Evolutionary conservation across 768 basidiomycete species (phyloP).

Genomic region (Suillus lakei): DNA sequence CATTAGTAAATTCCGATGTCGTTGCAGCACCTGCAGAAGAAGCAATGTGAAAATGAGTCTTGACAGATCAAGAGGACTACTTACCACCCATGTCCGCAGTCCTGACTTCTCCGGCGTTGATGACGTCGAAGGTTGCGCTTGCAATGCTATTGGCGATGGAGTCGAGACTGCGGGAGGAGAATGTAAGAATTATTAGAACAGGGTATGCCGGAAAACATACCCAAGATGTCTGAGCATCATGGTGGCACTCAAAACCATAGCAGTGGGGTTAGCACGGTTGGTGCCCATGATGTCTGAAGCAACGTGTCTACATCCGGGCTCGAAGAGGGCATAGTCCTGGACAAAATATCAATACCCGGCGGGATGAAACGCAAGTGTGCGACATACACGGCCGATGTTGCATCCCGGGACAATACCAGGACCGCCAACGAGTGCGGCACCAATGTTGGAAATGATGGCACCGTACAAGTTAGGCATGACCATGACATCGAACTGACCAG

Average conservation of each 20-base stretch:
- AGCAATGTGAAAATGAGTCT: constrained; percentile 13
- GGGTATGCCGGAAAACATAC: constrained; percentile 45
- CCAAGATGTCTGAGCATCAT: constrained; percentile 98
- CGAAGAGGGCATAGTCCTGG: constrained; percentile 96
- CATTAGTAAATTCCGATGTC: constrained; percentile 94
- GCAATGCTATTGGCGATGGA: constrained; percentile 93
- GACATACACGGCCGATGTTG: constrained; percentile 88
- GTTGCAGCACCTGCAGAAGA: constrained; percentile 70
- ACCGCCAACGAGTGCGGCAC: constrained; percentile 97
- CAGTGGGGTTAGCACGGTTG: constrained; percentile 95
- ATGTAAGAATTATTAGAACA: constrained; percentile 19
- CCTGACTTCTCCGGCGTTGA: constrained; percentile 84
- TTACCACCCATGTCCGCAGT: constrained; percentile 96
- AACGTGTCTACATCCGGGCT: constrained; percentile 97
- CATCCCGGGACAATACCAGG: constrained; percentile 98
- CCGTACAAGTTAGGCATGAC: constrained; percentile 99
- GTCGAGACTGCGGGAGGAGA: constrained; percentile 67
- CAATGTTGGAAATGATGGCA: constrained; percentile 97
- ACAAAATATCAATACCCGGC: constrained; percentile 15
- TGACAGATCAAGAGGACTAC: constrained; percentile 29
- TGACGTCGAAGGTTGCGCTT: constrained; percentile 89
- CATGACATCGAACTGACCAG: constrained; percentile 98
- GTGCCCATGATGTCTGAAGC: constrained; percentile 96
- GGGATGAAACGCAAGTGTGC: not conserved
- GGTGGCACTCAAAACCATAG: constrained; percentile 95